Percentiles rank a stretch among this genome's conserved stretches.
Conservation (phyloP, 495 filamentous ascomycete species). For the Beverwykella pulmonaria region DNA sequence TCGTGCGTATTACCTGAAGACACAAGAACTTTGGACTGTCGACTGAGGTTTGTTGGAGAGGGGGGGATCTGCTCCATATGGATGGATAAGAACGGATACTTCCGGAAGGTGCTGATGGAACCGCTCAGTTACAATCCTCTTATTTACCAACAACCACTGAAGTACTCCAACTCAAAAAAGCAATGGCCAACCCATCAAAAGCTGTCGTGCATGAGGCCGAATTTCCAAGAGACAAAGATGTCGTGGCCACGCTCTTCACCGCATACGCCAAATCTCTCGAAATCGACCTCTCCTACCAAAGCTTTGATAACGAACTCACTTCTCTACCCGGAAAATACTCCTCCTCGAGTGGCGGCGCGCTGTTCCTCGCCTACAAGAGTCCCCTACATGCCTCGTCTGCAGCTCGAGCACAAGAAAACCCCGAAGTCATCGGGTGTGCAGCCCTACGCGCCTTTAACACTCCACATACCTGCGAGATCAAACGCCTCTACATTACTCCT, state of each 20-base stretch:
- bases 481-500: conserved; percentile 58
- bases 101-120: too few species aligned
- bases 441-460: conserved; percentile 47
- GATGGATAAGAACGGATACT: too few species aligned
- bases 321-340: conserved; percentile 60
- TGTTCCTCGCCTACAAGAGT: conserved; percentile 50
- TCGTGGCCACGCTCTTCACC: conserved; percentile 51
- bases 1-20: too few species aligned
- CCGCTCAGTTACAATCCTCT: too few species aligned
- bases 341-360: conserved; percentile 47
- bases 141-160: too few species aligned
- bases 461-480: conserved; percentile 59
- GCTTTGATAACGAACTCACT: conserved; percentile 56
- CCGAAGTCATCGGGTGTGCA: conserved; percentile 55
- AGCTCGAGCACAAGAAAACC: conserved; percentile 15
- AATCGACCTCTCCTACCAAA: conserved; percentile 62
- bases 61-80: too few species aligned
- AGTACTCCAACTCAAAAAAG: too few species aligned
- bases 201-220: neutral
- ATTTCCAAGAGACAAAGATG: conserved; percentile 45
- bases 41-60: too few species aligned
- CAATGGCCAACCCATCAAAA: neutral
- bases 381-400: neutral
- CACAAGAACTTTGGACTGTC: too few species aligned
- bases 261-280: conserved; percentile 56